These are phyloP conservation scores for Blastomyces silverae DNA, from an alignment of 2,329 filamentous ascomycete species.

Conservation along the genomic window DNA sequence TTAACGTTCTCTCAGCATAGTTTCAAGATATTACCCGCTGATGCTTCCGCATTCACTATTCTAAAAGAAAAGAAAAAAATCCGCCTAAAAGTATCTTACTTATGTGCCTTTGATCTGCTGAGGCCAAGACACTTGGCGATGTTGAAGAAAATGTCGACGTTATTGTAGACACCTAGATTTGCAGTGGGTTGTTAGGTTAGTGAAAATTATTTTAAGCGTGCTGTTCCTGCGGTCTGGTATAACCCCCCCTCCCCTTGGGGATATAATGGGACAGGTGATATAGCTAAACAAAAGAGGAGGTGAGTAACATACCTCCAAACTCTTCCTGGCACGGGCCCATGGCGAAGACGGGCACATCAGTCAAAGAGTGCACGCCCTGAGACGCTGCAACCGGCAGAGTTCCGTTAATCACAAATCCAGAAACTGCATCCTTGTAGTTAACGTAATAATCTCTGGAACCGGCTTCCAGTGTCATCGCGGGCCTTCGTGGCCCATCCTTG, in stretches of 20 bases:
- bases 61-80: not conserved
- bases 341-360: conserved; percentile 71
- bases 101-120: not conserved
- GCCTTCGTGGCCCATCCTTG: conserved; percentile 56
- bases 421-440: conserved; percentile 59
- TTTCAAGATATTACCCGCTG: not conserved
- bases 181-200: conserved; percentile 2
- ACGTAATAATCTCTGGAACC: conserved; percentile 55
- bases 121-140: conserved; percentile 39
- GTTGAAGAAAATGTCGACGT: conserved; percentile 38
- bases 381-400: conserved; percentile 58
- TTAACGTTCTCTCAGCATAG: not conserved
- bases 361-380: conserved; percentile 69
- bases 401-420: conserved; percentile 68
- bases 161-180: conserved; percentile 32
- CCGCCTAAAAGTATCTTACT: not conserved
- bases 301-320: conserved; percentile 54
- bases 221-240: not conserved
- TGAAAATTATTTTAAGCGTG: conserved; percentile 2
- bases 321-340: conserved; percentile 70
- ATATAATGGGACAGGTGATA: not conserved
- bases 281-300: not conserved
- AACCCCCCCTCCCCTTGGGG: not conserved
- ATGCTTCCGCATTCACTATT: not conserved
- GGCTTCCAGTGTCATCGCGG: conserved; percentile 51